Evolutionary conservation across 2,329 filamentous ascomycete genomes (phyloP).

Genomic region (Didymella lethalis): DNA sequence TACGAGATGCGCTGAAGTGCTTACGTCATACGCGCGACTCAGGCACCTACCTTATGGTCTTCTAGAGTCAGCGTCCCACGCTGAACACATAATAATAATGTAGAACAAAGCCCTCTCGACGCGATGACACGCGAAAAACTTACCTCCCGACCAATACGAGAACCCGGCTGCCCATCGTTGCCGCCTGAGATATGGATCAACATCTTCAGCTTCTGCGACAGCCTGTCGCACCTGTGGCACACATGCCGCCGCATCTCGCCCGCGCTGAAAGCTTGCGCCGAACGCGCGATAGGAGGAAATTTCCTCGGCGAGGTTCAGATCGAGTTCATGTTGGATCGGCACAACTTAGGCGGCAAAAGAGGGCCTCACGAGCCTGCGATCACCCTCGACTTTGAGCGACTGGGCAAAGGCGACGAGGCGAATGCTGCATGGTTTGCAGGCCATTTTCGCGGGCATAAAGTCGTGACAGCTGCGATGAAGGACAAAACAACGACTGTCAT

Average conservation of each 20-base stretch:
- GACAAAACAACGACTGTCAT: slow-evolving; percentile 11
- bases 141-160: not conserved
- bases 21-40: too few relatives aligned
- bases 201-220: slow-evolving; percentile 40
- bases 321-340: slow-evolving; percentile 43
- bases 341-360: slow-evolving; percentile 43
- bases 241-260: slow-evolving; percentile 40
- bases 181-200: slow-evolving; percentile 49
- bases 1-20: too few relatives aligned
- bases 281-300: slow-evolving; percentile 40
- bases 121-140: slow-evolving; percentile 12
- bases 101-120: not conserved
- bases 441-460: slow-evolving; percentile 24
- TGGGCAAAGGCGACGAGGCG: slow-evolving; percentile 26
- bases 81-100: not conserved
- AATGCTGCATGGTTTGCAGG: slow-evolving; percentile 27
- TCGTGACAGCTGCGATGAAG: not conserved
- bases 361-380: slow-evolving; percentile 37
- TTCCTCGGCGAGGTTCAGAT: slow-evolving; percentile 35
- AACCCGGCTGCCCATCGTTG: slow-evolving; percentile 33
- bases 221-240: slow-evolving; percentile 45
- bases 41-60: too few relatives aligned
- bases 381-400: slow-evolving; percentile 27
- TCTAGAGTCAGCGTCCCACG: too few relatives aligned
- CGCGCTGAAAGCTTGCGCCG: slow-evolving; percentile 38